phyloP scores from a whole-genome alignment of 2,329 filamentous ascomycete species.

The Zalaria obscura region DNA sequence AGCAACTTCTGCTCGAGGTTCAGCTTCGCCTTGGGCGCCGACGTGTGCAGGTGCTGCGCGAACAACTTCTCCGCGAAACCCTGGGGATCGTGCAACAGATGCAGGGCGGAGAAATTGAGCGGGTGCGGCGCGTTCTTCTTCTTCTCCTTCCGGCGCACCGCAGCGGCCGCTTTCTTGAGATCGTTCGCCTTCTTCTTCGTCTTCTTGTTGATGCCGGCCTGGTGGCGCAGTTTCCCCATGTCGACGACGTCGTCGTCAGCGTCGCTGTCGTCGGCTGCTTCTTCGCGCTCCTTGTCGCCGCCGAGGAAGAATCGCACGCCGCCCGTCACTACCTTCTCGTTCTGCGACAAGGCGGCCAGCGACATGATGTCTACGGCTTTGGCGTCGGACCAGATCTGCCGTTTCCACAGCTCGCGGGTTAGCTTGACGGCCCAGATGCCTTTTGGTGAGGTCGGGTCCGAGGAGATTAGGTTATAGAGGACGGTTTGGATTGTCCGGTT shows the following conservation, averaged over 20 bases:
- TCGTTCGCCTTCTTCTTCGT: conserved; percentile 71
- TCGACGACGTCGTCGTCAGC: conserved; percentile 66
- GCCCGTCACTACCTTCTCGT: conserved; percentile 81
- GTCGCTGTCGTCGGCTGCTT: conserved; percentile 69
- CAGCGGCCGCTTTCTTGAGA: conserved; percentile 68
- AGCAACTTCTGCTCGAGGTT: conserved; percentile 78
- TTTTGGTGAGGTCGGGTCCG: conserved; percentile 71
- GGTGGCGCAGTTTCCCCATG: conserved; percentile 68
- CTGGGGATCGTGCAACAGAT: conserved; percentile 87
- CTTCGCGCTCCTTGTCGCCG: conserved; percentile 89
- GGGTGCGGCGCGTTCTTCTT: conserved; percentile 80
- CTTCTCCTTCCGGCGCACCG: conserved; percentile 66
- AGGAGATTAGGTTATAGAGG: conserved; percentile 79
- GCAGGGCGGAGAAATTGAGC: conserved; percentile 90
- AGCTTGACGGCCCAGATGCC: conserved; percentile 94
- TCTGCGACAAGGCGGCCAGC: conserved; percentile 74
- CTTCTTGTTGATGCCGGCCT: conserved; percentile 91
- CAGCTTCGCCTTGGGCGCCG: conserved; percentile 66
- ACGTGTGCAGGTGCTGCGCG: conserved; percentile 65
- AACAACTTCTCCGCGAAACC: conserved; percentile 85
- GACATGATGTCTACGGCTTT: conserved; percentile 98
- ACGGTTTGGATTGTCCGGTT: conserved; percentile 90
- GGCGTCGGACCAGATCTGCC: conserved; percentile 89
- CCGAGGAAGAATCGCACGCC: conserved; percentile 91
- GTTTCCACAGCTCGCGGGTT: conserved; percentile 88